Evolutionary conservation across 768 basidiomycete species (phyloP), one percentile per base, ranked within the genome.

Genomic region (Amanita muscaria): DNA sequence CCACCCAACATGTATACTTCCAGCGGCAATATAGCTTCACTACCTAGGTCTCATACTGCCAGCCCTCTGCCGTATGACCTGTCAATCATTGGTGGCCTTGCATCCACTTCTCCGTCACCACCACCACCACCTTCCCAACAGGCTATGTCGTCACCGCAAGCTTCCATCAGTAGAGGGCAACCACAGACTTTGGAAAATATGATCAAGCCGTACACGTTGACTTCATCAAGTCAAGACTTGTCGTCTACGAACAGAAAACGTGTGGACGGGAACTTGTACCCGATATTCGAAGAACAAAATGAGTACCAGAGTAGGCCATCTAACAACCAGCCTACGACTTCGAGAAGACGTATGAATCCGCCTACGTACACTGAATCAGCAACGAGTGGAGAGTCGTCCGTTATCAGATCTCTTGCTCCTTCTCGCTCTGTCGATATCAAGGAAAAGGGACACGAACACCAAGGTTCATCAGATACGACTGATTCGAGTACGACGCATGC

Each of bases 291-390:
- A 24, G 34, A 44, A 19, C 33, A 31, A 9, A 32, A n/a, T 23
- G 27, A 12, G 7, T 12, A 29, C 27, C 27, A 29, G 12, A 18
- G 6, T 16, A 19, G 16, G 5, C 18, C 29, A 18, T 19, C 18
- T 9, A 10, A 21, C 11, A 19, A 39, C 12, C 11, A 16, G 18
- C 11, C n/a, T n/a, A 10, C 36, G 15, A n/a, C n/a, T n/a, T 37
- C 36, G 5, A 38, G 44, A 22, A 33, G 37, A n/a, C 44, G 44
- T 16, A 14, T 46, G 14, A 46, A 46, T 23, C 44, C 44, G 3
- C 44, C 44, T 10, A 35, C 29, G 7, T 46, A 46, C 15, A 38
- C 11, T n/a, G 44, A 46, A 36, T 30, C 36, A 4, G 36, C 29
- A 18, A 23, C 18, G 10, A 27, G 25, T 10, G 44, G 44, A 21